These are phyloP conservation scores for Stentor coeruleus DNA, from an alignment of 73 alveolate genomes.

Conservation along the genomic window DNA sequence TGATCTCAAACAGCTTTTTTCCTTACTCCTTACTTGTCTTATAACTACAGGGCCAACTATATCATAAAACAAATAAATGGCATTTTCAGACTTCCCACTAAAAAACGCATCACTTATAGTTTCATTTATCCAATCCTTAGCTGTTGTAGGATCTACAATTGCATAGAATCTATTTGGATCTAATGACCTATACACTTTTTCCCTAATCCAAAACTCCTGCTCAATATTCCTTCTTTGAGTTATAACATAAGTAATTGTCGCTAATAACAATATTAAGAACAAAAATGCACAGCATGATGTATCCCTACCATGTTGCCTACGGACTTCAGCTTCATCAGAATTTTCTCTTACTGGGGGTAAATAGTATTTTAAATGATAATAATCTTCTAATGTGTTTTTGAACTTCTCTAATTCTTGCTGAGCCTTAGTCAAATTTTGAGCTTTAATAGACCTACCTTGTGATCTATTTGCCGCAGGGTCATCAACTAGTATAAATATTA, in stretches of 20 bases:
- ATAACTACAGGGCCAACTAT: not conserved
- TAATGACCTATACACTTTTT: not conserved
- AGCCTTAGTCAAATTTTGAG: not conserved
- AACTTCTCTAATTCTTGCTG: not conserved
- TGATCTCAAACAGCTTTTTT: not conserved
- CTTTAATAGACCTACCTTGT: not conserved
- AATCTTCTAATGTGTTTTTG: not conserved
- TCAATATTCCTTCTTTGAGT: not conserved
- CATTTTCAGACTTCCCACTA: not conserved
- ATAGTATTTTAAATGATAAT: not conserved
- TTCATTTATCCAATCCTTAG: not conserved
- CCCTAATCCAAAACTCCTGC: not conserved
- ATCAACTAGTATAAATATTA: not conserved
- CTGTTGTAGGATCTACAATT: not conserved
- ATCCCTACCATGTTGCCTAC: conserved; percentile 11
- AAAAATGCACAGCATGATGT: not conserved
- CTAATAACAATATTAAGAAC: not conserved
- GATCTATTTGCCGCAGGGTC: conserved; percentile 18
- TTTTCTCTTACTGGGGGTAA: conserved; percentile 3
- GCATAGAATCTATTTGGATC: not conserved
- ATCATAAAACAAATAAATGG: not conserved
- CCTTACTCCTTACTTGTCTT: not conserved
- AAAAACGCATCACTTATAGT: not conserved
- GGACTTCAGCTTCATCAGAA: not conserved
- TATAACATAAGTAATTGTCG: not conserved